Evolutionary conservation across 192 early-diverging fungal genomes (phyloP), one percentile per base, ranked within the genome.

Genomic region (Umbelopsis isabellina): DNA sequence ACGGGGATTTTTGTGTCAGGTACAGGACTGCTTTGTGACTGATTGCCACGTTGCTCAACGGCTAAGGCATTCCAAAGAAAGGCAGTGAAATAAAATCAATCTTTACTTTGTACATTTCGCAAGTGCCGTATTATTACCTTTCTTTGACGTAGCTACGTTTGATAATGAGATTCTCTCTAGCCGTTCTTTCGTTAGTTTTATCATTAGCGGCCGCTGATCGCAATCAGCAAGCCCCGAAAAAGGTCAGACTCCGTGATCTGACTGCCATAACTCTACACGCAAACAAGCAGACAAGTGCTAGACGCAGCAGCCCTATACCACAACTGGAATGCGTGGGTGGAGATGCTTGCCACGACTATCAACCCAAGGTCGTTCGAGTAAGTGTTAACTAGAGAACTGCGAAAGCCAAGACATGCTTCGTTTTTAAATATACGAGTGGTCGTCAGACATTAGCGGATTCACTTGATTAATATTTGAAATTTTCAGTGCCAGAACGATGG

Each of bases 321-420:
- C 80, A 84, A 49, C 16, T 82, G 23, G 50, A 61, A n/a, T 84
- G 82, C 53, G 69, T 82, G 20, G 79, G 79, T 13, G 82, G 80
- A 23, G 79, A 79, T 33, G 80, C 82, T 4, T 77, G 82, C 49
- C 74, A 68, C 23, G 53, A 73, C 53, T 79, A 69, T 69, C 72
- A 77, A 52, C 80, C 77, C 37, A 77, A 76, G 71, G 69, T 51
- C 3, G 25, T 49, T 11, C 55, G 33, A 30, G 55, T 61, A 30
- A 61, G 55, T 61, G 11, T 33, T 49, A 21, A 49, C 15, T 49
- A 49, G 1, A 16, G 10, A n/a, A 45, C 13, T 12, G 37, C 37
- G 37, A 9, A 4, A 5, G 10, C 37, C 27, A 30, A 41, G 37
- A 41, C 37, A 6, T 6, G 37, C 6, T 5, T 41, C 10, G 7